Conservation (phyloP, 495 filamentous ascomycete genomes). For the Xylaria scruposa region DNA sequence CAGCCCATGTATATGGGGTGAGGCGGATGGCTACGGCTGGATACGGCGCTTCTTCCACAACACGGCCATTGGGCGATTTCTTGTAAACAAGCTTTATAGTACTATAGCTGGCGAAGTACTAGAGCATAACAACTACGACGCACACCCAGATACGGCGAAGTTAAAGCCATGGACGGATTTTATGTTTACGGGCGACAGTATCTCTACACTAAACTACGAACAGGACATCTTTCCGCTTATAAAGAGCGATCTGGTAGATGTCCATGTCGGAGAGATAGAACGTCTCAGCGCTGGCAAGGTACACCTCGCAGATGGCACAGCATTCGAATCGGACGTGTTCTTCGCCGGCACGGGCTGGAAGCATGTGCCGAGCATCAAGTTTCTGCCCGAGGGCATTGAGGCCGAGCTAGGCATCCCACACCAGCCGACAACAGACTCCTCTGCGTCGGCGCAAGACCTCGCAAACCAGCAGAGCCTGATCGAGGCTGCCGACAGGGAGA, state of each 20-base stretch:
- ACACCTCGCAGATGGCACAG: constrained; percentile 61
- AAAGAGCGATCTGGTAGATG: constrained; percentile 60
- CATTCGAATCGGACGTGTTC: constrained; percentile 64
- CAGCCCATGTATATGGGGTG: constrained; percentile 54
- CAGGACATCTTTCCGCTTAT: constrained; percentile 70
- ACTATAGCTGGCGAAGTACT: constrained; percentile 67
- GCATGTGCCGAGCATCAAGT: constrained; percentile 65
- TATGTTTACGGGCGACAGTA: constrained; percentile 67
- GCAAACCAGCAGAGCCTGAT: constrained; percentile 39
- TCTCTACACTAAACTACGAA: constrained; percentile 74
- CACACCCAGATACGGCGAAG: constrained; percentile 67
- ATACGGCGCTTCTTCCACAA: constrained; percentile 66
- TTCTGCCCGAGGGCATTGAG: constrained; percentile 63
- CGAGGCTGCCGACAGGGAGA: constrained; percentile 65
- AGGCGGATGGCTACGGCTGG: constrained; percentile 47
- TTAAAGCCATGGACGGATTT: constrained; percentile 67
- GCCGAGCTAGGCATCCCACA: constrained; percentile 53
- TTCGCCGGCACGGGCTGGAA: constrained; percentile 76
- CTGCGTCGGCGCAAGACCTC: constrained; percentile 35
- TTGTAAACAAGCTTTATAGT: constrained; percentile 73
- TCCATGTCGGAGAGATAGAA: constrained; percentile 68
- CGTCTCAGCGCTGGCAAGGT: constrained; percentile 58
- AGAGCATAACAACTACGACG: constrained; percentile 62
- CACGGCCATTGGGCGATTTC: constrained; percentile 68
- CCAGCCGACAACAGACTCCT: constrained; percentile 28